Percentiles rank a stretch among this genome's conserved stretches.
These are phyloP conservation scores for Penicillium verrucosum DNA, from an alignment of 2,329 filamentous ascomycete species.

Conservation along the genomic window DNA sequence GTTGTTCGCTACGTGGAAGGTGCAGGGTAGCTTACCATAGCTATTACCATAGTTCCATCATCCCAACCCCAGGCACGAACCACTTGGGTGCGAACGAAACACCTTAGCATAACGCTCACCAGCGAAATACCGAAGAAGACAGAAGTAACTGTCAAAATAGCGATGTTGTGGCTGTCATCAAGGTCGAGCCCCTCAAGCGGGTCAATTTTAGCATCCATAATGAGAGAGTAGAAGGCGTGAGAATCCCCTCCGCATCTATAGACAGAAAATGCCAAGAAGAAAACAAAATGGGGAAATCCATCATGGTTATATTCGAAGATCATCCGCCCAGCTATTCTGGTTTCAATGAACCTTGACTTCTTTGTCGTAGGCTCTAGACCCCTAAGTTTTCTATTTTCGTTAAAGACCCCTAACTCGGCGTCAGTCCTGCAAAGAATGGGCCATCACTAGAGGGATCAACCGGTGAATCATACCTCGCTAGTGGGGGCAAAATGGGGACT, in stretches of 20 bases:
- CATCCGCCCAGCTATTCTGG: slow-evolving; percentile 4
- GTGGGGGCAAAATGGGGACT: slow-evolving; percentile 11
- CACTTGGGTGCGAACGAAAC: slow-evolving; percentile 41
- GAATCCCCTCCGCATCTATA: slow-evolving; percentile 8
- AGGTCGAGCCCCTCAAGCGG: not conserved
- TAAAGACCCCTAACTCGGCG: not conserved
- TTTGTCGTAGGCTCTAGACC: not conserved
- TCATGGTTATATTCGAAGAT: slow-evolving; percentile 17
- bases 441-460: slow-evolving; percentile 1
- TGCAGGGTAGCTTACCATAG: slow-evolving; percentile 23
- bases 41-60: slow-evolving; percentile 32
- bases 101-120: slow-evolving; percentile 37
- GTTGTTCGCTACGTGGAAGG: not conserved
- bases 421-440: not conserved
- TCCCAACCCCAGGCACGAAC: slow-evolving; percentile 41
- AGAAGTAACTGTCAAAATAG: slow-evolving; percentile 29
- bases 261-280: not conserved
- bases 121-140: slow-evolving; percentile 42
- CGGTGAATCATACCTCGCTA: not conserved
- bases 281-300: not conserved
- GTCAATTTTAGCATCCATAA: slow-evolving; percentile 8
- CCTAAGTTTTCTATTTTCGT: not conserved
- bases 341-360: not conserved
- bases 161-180: slow-evolving; percentile 18
- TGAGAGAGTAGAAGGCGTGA: slow-evolving; percentile 3